Conservation (phyloP, 1,284 basidiomycete genomes). For the Pseudozyma sp. region DNA sequence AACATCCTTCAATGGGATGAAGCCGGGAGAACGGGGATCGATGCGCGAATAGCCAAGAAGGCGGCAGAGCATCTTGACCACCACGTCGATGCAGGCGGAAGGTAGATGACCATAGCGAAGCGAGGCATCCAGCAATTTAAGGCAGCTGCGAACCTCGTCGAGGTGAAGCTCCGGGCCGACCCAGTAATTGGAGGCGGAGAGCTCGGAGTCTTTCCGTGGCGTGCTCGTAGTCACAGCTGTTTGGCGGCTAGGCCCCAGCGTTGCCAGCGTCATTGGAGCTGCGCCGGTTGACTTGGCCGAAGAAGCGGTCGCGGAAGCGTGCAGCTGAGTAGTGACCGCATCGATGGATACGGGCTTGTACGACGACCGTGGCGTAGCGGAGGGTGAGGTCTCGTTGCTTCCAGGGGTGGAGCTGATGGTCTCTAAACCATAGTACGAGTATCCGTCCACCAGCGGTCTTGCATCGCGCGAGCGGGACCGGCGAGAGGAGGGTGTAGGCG, state of each 20-base stretch:
- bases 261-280: slow-evolving; percentile 56
- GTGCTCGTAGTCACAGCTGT: slow-evolving; percentile 10
- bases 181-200: slow-evolving; percentile 24
- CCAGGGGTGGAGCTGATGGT: slow-evolving; percentile 46
- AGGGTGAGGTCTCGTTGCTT: slow-evolving; percentile 46
- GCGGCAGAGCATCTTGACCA: slow-evolving; percentile 59
- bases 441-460: slow-evolving; percentile 55
- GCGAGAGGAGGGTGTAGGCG: slow-evolving; percentile 22
- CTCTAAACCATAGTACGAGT: slow-evolving; percentile 66
- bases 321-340: slow-evolving; percentile 38
- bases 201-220: slow-evolving; percentile 7
- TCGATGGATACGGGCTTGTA: slow-evolving; percentile 38
- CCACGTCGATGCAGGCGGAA: slow-evolving; percentile 48
- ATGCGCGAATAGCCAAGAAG: slow-evolving; percentile 56
- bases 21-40: slow-evolving; percentile 31
- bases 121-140: slow-evolving; percentile 60
- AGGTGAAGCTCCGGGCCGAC: slow-evolving; percentile 52
- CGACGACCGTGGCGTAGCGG: slow-evolving; percentile 41
- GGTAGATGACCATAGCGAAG: slow-evolving; percentile 64
- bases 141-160: slow-evolving; percentile 55
- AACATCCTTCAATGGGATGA: slow-evolving; percentile 26
- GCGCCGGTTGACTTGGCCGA: slow-evolving; percentile 18
- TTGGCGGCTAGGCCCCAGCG: slow-evolving; percentile 49
- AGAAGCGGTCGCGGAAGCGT: slow-evolving; percentile 15
- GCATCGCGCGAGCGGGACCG: slow-evolving; percentile 55